Percentiles rank a stretch among this genome's conserved stretches.
Conservation (phyloP, 768 basidiomycete species). For the Pleurotus pulmonarius region DNA sequence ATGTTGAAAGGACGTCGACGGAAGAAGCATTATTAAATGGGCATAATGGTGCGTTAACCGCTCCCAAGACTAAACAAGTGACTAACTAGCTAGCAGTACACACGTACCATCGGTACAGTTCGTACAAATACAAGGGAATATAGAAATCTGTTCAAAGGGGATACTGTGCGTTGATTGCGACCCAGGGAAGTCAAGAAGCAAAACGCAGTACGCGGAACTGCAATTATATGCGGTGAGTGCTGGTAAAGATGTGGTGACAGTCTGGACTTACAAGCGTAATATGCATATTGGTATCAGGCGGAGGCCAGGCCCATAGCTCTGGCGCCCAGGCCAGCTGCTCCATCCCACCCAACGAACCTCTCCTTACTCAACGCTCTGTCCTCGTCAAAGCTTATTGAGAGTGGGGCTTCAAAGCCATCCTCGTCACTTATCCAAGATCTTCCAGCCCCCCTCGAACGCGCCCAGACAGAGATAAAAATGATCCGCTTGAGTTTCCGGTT, state of each 20-base stretch:
- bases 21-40: neutral
- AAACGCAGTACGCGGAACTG: too few relatives aligned
- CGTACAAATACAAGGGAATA: slow-evolving; percentile 2
- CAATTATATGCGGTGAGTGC: neutral
- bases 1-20: too few relatives aligned
- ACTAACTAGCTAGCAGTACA: neutral
- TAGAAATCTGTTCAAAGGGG: neutral
- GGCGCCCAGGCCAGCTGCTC: slow-evolving; percentile 75
- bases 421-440: slow-evolving; percentile 50
- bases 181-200: too few relatives aligned
- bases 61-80: too few relatives aligned
- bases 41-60: neutral
- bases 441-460: slow-evolving; percentile 60
- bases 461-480: slow-evolving; percentile 91
- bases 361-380: slow-evolving; percentile 43
- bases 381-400: slow-evolving; percentile 2
- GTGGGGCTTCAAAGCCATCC: slow-evolving; percentile 29
- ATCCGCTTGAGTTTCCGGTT: slow-evolving; percentile 91
- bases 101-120: neutral
- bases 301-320: slow-evolving; percentile 63
- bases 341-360: slow-evolving; percentile 79
- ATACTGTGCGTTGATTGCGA: too few relatives aligned
- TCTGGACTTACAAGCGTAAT: too few relatives aligned
- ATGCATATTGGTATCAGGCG: neutral
- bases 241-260: too few relatives aligned